Conservation (phyloP, 371 early-diverging fungal species). For the Mucor mucedo region DNA sequence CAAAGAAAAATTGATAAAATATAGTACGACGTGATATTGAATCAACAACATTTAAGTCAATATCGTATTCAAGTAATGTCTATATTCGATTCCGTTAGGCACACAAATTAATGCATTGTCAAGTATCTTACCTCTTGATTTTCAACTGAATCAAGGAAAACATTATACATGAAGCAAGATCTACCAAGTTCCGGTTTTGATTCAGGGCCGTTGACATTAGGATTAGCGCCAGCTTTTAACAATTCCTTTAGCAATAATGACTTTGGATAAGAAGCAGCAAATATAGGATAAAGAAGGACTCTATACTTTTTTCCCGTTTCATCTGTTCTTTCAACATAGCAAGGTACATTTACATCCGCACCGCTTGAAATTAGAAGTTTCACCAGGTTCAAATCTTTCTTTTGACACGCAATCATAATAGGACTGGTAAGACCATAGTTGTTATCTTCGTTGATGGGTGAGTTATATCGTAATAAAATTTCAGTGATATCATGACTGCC, state of each 20-base stretch:
- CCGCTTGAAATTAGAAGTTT: slow-evolving; percentile 33
- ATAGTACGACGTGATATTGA: slow-evolving; percentile 33
- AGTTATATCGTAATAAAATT: slow-evolving; percentile 35
- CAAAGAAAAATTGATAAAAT: slow-evolving; percentile 52
- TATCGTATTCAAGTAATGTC: slow-evolving; percentile 36
- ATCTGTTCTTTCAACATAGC: slow-evolving; percentile 16
- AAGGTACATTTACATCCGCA: slow-evolving; percentile 21
- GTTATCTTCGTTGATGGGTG: slow-evolving; percentile 37
- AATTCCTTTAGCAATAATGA: slow-evolving; percentile 29
- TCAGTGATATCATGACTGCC: slow-evolving; percentile 27
- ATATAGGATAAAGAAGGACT: slow-evolving; percentile 37
- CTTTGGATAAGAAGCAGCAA: slow-evolving; percentile 15
- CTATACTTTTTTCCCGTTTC: slow-evolving; percentile 2
- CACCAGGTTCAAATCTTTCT: slow-evolving; percentile 25
- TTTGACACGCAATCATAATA: slow-evolving; percentile 46
- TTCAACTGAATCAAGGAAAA: slow-evolving; percentile 1
- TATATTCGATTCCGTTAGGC: not conserved
- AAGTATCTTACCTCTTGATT: slow-evolving; percentile 24
- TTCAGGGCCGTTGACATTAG: slow-evolving; percentile 29
- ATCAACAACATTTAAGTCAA: slow-evolving; percentile 47
- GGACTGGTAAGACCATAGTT: slow-evolving; percentile 35
- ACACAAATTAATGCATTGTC: not conserved
- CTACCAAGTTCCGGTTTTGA: slow-evolving; percentile 21
- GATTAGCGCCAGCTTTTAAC: slow-evolving; percentile 29
- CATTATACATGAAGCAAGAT: slow-evolving; percentile 40